Conservation (phyloP, 495 filamentous ascomycete species). For the Tetracladium marchalianum region DNA sequence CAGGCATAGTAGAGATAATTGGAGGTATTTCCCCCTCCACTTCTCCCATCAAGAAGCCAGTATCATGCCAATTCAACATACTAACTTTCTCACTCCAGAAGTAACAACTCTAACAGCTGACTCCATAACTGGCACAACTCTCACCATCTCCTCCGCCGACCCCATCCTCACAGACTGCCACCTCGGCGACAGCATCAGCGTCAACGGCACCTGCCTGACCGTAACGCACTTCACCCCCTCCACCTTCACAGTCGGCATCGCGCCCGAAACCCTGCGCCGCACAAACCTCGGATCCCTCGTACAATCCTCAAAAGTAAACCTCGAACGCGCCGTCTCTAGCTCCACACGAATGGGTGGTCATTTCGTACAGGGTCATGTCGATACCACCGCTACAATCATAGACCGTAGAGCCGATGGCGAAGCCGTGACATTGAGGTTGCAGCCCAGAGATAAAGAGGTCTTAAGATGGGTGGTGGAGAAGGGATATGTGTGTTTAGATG, state of each 20-base stretch:
- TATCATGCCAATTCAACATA: neutral
- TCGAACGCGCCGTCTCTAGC: constrained; percentile 84
- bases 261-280: constrained; percentile 90
- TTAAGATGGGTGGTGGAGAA: constrained; percentile 89
- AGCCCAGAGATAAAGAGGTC: constrained; percentile 53
- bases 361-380: constrained; percentile 89
- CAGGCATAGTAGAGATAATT: constrained; percentile 89
- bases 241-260: constrained; percentile 86
- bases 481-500: constrained; percentile 91
- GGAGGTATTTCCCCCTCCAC: constrained; percentile 53
- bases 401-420: constrained; percentile 70
- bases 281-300: constrained; percentile 78
- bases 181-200: constrained; percentile 83
- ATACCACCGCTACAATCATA: constrained; percentile 69
- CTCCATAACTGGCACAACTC: constrained; percentile 75
- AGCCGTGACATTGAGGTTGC: constrained; percentile 73
- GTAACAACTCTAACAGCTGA: constrained; percentile 45
- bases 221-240: constrained; percentile 55
- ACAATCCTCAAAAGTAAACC: constrained; percentile 55
- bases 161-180: constrained; percentile 72
- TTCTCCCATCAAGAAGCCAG: neutral
- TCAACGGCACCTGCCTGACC: constrained; percentile 89
- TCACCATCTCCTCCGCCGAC: constrained; percentile 71
- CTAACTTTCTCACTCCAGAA: neutral
- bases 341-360: constrained; percentile 84